Base-by-base conservation (phyloP, 768 basidiomycete species). In the Collybia mongolica region DNA sequence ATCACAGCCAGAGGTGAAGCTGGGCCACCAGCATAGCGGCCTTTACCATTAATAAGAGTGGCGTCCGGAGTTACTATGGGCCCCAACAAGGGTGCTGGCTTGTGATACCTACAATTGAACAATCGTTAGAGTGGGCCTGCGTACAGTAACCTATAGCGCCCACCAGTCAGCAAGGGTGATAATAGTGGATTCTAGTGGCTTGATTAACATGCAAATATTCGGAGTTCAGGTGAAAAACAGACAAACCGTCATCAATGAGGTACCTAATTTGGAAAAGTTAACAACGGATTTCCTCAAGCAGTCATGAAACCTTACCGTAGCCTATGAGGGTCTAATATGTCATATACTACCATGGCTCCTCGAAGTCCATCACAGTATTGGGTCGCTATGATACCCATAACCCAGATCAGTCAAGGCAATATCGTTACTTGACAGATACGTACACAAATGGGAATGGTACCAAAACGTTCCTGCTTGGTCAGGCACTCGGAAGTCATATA, bases 41-140 rank as follows among this genome's bases (percentile, higher is more conserved):
- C 71, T 6, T 60, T 53, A 0, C 71, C 71, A 42, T 72, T 72
- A 37, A 72, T 70, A 15, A 72, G 50, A 0, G 63, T 60, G 2
- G 61, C 48, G 39, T 60, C 60, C 23, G 49, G 12, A 12, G 35
- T 41, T 11, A 51, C 45, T 37, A 44, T 38, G 17, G 36, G 43
- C 24, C 43, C 51, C 3, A 38, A 35, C 3, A 14, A 20, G 6
- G 28, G 24, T 19, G 44, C 19, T 18, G 35, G 47, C 9, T 32
- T 28, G 24, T 52, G 51, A n/a, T 52, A 52, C 51, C 46, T 52
- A 23, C 37, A 45, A 7, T 19, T 55, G 56, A 28, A 26, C 9
- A 8, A 35, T 37, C 19, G 11, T 47, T 26, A 28, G 15, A 26
- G 6, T 2, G 19, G 12, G 22, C 12, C 22, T 15, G 2, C 12